phyloP scores from a whole-genome alignment of 495 filamentous ascomycete species.

The Aspergillus avenaceus region DNA sequence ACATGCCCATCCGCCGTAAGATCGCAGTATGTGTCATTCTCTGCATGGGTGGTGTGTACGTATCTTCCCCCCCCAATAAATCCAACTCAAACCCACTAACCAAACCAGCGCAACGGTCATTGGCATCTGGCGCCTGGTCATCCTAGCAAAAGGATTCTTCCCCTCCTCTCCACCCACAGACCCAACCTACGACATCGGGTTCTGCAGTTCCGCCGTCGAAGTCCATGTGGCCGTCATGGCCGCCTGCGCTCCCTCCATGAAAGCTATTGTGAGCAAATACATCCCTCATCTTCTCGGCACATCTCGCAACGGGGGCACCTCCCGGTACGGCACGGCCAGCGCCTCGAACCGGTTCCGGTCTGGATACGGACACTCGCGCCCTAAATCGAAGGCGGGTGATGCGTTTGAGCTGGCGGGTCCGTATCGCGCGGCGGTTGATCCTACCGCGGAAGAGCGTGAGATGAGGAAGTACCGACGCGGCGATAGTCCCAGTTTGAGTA shows the following conservation, averaged over 20 bases:
- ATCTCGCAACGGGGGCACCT: neutral
- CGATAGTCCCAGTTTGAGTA: constrained; percentile 20
- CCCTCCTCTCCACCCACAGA: constrained; percentile 7
- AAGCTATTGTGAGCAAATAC: constrained; percentile 1
- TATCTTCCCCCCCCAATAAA: neutral
- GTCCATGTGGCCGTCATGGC: constrained; percentile 52
- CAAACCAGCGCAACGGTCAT: constrained; percentile 47
- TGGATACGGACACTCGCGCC: neutral
- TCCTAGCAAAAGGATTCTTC: constrained; percentile 20
- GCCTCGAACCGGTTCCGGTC: neutral
- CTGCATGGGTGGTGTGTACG: constrained; percentile 38
- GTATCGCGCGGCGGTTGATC: neutral
- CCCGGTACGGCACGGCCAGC: neutral
- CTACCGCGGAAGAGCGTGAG: constrained; percentile 8
- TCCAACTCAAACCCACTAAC: neutral
- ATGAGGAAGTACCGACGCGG: constrained; percentile 22
- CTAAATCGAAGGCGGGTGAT: neutral
- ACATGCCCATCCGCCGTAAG: constrained; percentile 41
- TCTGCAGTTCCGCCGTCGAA: constrained; percentile 49
- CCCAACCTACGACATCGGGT: constrained; percentile 39
- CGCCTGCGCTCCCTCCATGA: constrained; percentile 35
- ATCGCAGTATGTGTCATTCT: constrained; percentile 41
- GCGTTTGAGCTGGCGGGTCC: neutral
- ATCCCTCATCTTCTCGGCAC: neutral
- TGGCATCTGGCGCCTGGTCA: constrained; percentile 26